Base-by-base conservation (phyloP, 2,329 filamentous ascomycete genomes). In the Monilinia fructigena region DNA sequence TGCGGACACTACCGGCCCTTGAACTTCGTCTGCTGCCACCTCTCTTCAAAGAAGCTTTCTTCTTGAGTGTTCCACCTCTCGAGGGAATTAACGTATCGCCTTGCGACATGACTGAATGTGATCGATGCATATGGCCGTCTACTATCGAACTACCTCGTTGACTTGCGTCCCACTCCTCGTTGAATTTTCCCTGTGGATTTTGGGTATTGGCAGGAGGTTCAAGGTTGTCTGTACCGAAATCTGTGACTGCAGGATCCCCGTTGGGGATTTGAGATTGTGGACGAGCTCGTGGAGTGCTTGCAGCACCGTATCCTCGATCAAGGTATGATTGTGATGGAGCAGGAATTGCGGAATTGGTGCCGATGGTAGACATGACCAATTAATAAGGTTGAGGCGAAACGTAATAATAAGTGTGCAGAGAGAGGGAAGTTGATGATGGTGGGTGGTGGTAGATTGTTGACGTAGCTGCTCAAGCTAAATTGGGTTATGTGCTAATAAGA, bases 1-100 rank as follows among this genome's bases (percentile, higher is more conserved):
- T 96, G 72, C 88, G 87, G 62, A 97, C 92, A 76, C 93, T 96
- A 65, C 93, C 93, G 38, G 93, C 92, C 75, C 88, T 89, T 79
- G 91, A 86, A 77, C 92, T 96, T 72, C 88, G 86, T 64, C 90
- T 88, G 78, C 93, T 97, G 70, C 87, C 83, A 76, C 88, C 93
- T 72, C 93, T 89, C 78, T 88, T 90, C 67, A 97, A 76, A 12
- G 93, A 96, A 31, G 82, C 82, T 79, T 92, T 95, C 83, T 98
- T 98, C 82, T 92, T 95, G 72, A 98, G 82, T 0, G 93, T 97
- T 68, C 92, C 91, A 68, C 83, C 83, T 66, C 87, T 52, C 79
- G 76, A 75, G 74, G 76, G 76, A 75, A 74, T 75, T 77, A 66
- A 78, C 23, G 70, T 73, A n/a, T 75, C 74, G 59, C 71, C 74